These are phyloP conservation scores for Phytopythium aichiense DNA, from an alignment of 352 stramenopile genomes.

Conservation along the genomic window DNA sequence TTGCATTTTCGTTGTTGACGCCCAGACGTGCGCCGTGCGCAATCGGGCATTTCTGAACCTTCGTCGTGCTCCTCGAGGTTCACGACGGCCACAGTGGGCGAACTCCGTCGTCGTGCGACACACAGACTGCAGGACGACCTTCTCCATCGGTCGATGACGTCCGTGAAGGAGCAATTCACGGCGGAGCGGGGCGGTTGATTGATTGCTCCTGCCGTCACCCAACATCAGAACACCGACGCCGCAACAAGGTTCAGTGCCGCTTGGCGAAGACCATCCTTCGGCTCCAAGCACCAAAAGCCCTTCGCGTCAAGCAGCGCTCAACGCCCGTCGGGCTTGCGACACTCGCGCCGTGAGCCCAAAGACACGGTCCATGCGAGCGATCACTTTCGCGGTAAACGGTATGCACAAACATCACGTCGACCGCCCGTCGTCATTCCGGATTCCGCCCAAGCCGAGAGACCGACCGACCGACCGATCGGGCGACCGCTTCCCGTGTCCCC, in stretches of 20 bases:
- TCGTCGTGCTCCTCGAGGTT: background rate
- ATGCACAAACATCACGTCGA: background rate
- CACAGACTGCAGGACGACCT: background rate
- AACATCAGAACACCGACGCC: background rate
- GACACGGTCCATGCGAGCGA: constrained; percentile 4
- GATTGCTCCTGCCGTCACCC: constrained; percentile 2
- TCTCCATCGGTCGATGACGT: background rate
- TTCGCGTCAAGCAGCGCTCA: constrained; percentile 1
- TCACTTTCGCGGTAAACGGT: background rate
- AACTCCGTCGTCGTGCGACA: background rate
- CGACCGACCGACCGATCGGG: background rate
- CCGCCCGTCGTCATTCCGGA: constrained; percentile 2
- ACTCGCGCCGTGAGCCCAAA: constrained; percentile 6
- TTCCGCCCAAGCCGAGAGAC: constrained; percentile 4
- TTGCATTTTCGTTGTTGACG: constrained; percentile 6
- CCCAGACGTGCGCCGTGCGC: background rate
- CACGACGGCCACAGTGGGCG: background rate
- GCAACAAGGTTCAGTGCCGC: background rate
- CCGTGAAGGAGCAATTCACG: background rate
- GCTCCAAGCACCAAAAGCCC: constrained; percentile 7
- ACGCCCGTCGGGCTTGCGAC: constrained; percentile 1
- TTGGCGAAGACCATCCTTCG: background rate
- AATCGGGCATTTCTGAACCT: constrained; percentile 4
- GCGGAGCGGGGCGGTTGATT: background rate
- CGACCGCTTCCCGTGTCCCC: background rate